Conservation (phyloP, 2,329 filamentous ascomycete species). For the Teratosphaeria zuluensis region DNA sequence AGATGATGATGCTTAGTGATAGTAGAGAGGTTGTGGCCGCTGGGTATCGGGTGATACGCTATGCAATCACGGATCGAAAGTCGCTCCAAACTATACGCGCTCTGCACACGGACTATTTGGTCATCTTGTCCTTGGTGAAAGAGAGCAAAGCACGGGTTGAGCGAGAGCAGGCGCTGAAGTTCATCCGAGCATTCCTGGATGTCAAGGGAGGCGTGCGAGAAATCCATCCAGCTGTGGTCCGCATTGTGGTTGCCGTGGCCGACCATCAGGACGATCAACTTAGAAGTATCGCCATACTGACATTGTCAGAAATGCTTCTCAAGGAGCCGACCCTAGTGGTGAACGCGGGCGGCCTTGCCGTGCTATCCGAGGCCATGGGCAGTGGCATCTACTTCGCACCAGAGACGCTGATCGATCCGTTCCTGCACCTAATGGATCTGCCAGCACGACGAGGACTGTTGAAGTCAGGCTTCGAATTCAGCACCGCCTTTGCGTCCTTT, state of each 20-base stretch:
- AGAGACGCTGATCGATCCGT: constrained; percentile 77
- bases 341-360: constrained; percentile 71
- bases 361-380: constrained; percentile 82
- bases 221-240: constrained; percentile 74
- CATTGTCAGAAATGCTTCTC: constrained; percentile 81
- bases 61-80: constrained; percentile 83
- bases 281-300: constrained; percentile 84
- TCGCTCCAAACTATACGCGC: constrained; percentile 81
- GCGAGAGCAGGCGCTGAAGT: constrained; percentile 92
- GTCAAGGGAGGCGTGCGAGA: constrained; percentile 87
- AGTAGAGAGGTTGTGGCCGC: constrained; percentile 92
- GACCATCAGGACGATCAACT: constrained; percentile 78
- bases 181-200: constrained; percentile 87
- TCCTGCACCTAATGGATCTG: constrained; percentile 79
- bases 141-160: constrained; percentile 96
- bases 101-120: constrained; percentile 84
- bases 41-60: constrained; percentile 85
- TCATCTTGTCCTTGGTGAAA: constrained; percentile 86
- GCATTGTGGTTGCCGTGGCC: constrained; percentile 83
- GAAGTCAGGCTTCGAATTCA: constrained; percentile 80
- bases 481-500: constrained; percentile 78
- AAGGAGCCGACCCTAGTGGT: constrained; percentile 74
- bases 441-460: constrained; percentile 72
- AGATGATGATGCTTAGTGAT: constrained; percentile 91
- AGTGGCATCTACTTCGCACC: constrained; percentile 89